A percentile compares a stretch with the other conserved stretches of the same genome.
Evolutionary conservation across 2,329 filamentous ascomycete species (phyloP).

Genomic region (Aureobasidium sp.): DNA sequence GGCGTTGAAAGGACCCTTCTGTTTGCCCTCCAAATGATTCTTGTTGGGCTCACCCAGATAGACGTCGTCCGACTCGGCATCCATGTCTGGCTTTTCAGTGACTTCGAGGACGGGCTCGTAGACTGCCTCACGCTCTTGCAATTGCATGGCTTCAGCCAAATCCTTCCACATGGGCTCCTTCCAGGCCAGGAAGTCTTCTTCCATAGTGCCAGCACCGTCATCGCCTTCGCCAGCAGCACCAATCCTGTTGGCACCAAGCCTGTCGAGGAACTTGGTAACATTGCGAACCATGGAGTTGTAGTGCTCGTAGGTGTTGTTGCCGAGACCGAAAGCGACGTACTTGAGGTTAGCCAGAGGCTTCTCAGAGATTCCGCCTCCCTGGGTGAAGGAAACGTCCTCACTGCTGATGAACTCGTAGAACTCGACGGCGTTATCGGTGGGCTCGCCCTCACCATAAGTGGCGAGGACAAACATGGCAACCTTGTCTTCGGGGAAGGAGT

Average conservation of each 20-base stretch:
- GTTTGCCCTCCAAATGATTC: conserved; percentile 78
- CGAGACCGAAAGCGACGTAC: conserved; percentile 62
- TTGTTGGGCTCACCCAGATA: conserved; percentile 79
- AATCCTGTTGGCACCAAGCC: conserved; percentile 75
- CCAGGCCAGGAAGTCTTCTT: conserved; percentile 98
- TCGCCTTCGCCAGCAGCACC: conserved; percentile 90
- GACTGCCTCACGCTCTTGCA: conserved; percentile 91
- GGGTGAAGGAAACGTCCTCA: conserved; percentile 75
- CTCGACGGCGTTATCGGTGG: conserved; percentile 96
- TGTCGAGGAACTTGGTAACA: conserved; percentile 71
- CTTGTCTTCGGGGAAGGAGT: conserved; percentile 82
- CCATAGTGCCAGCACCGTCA: conserved; percentile 97
- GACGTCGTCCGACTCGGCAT: conserved; percentile 68
- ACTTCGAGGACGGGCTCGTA: conserved; percentile 92
- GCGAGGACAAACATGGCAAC: conserved; percentile 91
- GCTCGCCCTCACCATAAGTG: conserved; percentile 96
- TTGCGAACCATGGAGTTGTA: conserved; percentile 98
- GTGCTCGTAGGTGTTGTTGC: conserved; percentile 54
- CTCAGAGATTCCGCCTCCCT: conserved; percentile 55
- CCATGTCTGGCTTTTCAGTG: conserved; percentile 58
- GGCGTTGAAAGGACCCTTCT: conserved; percentile 87
- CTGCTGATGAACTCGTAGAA: conserved; percentile 93
- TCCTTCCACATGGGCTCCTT: conserved; percentile 98
- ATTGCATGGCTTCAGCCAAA: conserved; percentile 70
- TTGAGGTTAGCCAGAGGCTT: conserved; percentile 74